A percentile compares a stretch with the other conserved stretches of the same genome.
phyloP scores from a whole-genome alignment of 140 eudicot species.

The Flaveria floridana region DNA sequence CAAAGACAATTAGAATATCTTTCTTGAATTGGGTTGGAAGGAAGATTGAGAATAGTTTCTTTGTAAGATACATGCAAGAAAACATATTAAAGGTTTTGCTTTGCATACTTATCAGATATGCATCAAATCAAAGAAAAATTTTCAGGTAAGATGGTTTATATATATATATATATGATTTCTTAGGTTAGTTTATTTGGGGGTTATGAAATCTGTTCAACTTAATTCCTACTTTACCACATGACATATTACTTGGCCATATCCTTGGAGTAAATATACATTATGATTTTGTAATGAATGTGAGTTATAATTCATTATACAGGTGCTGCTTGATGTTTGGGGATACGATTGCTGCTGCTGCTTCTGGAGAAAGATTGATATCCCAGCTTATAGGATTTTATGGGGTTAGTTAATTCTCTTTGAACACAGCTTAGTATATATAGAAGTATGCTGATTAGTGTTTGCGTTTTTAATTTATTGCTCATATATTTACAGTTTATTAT shows the following conservation, averaged over 20 bases:
- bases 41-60: conserved; percentile 12
- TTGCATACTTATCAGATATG: not conserved
- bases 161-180: not conserved
- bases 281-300: not conserved
- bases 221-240: not conserved
- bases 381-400: conserved; percentile 19
- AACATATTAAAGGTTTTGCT: not conserved
- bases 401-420: conserved; percentile 5
- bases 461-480: not conserved
- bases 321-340: conserved; percentile 16
- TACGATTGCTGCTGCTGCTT: conserved; percentile 5
- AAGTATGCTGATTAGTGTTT: conserved; percentile 6
- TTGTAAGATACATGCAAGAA: conserved; percentile 29
- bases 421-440: not conserved
- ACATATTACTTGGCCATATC: not conserved
- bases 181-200: conserved; percentile 16
- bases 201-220: conserved; percentile 7
- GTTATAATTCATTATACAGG: not conserved
- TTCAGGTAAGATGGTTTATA: conserved; percentile 23
- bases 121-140: conserved; percentile 12
- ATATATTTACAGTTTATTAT: not conserved
- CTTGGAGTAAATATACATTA: not conserved
- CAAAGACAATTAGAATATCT: conserved; percentile 10
- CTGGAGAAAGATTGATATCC: conserved; percentile 4
- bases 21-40: conserved; percentile 12